Base-by-base conservation (phyloP, 495 filamentous ascomycete species). In the Extremus antarcticus region DNA sequence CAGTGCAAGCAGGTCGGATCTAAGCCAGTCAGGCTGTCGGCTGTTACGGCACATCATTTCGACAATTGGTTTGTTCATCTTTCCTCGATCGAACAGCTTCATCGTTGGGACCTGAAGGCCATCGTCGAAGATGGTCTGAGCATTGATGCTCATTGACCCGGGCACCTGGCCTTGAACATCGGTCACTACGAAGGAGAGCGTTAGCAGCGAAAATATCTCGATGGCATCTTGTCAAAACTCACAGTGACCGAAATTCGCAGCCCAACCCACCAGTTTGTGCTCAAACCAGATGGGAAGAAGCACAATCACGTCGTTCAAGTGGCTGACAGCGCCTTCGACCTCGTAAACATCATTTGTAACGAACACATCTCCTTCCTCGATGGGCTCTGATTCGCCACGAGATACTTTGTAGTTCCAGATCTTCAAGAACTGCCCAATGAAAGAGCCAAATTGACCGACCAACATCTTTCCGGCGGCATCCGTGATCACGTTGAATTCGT, bases 401-500 rank as follows among this genome's bases (percentile, higher is more conserved):
- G 35, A 46, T 0, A 57, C 32, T 40, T 57, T 57, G 23, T 57
- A 40, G 16, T 67, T 67, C 72, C 71, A 78, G 3, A 66, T 59
- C 7, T 71, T 55, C 2, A 78, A 58, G 46, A 78, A 76, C 35
- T 72, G 66, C 0, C 69, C 71, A 54, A 78, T 78, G 56, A 76
- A 76, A 53, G 71, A 74, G 9, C 75, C 75, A 25, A 76, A 74
- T 49, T 78, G 74, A 1, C 74, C 75, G 10, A 74, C 75, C 7
- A 78, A 60, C 75, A 78, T 78, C 41, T 74, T 68, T 0, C 75
- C 74, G 0, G 66, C 58, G 0, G 67, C 58, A 16, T 75, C 69
- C 0, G 74, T 76, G 51, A 76, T 78, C 25, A 78, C 73, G 40
- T 76, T 76, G 63, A 75, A 76, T 25, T 78, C 74, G 24, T 78